These are phyloP conservation scores for Cutaneotrichosporon cavernicola DNA, from an alignment of 1,284 basidiomycete species.

Conservation along the genomic window DNA sequence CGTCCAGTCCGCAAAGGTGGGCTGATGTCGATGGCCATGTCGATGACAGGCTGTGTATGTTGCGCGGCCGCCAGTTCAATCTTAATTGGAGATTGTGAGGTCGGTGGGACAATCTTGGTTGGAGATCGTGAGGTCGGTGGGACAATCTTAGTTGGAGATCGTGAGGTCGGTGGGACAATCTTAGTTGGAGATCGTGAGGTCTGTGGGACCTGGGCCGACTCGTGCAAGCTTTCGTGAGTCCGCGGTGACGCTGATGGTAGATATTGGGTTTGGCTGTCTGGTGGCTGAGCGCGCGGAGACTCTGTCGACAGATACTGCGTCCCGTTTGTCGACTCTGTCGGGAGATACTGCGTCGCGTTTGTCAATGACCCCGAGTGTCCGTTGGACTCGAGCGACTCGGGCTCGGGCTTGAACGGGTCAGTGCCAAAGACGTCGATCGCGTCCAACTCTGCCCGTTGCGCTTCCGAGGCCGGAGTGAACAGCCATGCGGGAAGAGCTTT, in stretches of 20 bases:
- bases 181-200: no score
- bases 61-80: no score
- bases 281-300: not conserved
- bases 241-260: not conserved
- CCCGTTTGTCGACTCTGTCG: not conserved
- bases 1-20: not conserved
- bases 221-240: not conserved
- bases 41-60: no score
- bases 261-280: not conserved
- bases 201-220: not conserved
- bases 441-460: slow-evolving; percentile 25
- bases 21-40: no score
- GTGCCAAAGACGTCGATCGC: slow-evolving; percentile 35
- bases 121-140: no score
- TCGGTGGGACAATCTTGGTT: not conserved
- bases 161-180: no score
- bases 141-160: no score
- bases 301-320: not conserved
- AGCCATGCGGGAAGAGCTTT: slow-evolving; percentile 38
- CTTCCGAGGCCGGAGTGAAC: slow-evolving; percentile 29
- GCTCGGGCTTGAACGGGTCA: slow-evolving; percentile 19
- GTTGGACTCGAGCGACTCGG: not conserved
- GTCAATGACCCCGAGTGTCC: not conserved
- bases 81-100: no score
- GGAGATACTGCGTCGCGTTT: not conserved